phyloP scores from a whole-genome alignment of 495 filamentous ascomycete genomes.

The Penicillium malachiteum region DNA sequence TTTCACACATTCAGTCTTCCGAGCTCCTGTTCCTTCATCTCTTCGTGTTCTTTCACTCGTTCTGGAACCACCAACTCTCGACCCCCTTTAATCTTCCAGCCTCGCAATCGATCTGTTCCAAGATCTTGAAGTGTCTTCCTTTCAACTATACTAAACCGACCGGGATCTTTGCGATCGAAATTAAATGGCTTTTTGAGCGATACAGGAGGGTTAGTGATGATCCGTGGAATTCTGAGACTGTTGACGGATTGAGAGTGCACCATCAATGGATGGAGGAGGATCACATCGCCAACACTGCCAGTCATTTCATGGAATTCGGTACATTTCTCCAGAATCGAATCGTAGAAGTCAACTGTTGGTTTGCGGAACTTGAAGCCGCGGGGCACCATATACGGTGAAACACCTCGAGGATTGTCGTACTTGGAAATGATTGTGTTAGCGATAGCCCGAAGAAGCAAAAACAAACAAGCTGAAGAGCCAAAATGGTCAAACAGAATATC shows the following conservation, averaged over 20 bases:
- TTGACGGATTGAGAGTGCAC: conserved; percentile 65
- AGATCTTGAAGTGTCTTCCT: conserved; percentile 60
- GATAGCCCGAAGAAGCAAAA: neutral
- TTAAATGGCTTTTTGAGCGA: conserved; percentile 61
- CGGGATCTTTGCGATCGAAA: conserved; percentile 58
- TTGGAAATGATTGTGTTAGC: conserved; percentile 2
- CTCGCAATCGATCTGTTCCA: conserved; percentile 55
- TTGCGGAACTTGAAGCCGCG: conserved; percentile 42
- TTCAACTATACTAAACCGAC: conserved; percentile 66
- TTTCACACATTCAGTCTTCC: conserved; percentile 11
- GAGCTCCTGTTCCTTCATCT: conserved; percentile 42
- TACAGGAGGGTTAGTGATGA: conserved; percentile 74
- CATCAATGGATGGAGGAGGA: conserved; percentile 73
- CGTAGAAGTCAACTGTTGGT: conserved; percentile 53
- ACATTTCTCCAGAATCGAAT: conserved; percentile 45
- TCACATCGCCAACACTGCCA: conserved; percentile 64
- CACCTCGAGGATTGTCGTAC: conserved; percentile 66
- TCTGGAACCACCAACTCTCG: conserved; percentile 51
- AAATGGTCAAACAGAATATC: neutral
- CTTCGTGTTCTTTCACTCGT: conserved; percentile 31
- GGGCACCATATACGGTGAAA: conserved; percentile 64
- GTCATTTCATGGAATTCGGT: conserved; percentile 64
- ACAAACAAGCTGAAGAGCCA: no score
- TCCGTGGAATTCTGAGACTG: conserved; percentile 54
- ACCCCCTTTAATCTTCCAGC: conserved; percentile 60